Conservation (phyloP, 495 filamentous ascomycete genomes). For the Acidomyces sp. region DNA sequence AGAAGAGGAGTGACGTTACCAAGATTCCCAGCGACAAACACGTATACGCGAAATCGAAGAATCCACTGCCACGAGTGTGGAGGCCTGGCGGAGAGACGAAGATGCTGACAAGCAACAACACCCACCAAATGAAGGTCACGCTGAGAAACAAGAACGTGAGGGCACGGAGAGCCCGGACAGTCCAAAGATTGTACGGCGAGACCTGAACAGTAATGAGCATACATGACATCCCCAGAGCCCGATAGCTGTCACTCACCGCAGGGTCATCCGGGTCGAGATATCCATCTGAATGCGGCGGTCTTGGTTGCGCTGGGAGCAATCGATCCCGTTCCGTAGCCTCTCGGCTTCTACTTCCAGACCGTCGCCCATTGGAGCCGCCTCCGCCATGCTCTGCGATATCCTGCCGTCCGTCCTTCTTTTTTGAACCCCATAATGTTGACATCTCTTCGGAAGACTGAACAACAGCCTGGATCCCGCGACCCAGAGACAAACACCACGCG, state of each 20-base stretch:
- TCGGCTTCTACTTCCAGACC: constrained; percentile 12
- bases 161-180: constrained; percentile 62
- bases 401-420: constrained; percentile 33
- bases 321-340: constrained; percentile 61
- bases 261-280: constrained; percentile 90
- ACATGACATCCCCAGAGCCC: background rate
- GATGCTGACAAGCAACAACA: constrained; percentile 65
- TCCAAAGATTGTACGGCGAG: constrained; percentile 90
- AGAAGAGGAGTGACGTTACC: constrained; percentile 70
- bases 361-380: constrained; percentile 15
- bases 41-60: constrained; percentile 53
- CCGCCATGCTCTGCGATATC: constrained; percentile 4
- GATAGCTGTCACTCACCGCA: constrained; percentile 46
- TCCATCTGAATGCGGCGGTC: constrained; percentile 41
- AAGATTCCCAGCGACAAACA: constrained; percentile 62
- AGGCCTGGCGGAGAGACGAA: constrained; percentile 82
- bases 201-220: constrained; percentile 41
- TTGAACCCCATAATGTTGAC: constrained; percentile 35
- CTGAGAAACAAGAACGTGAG: constrained; percentile 58
- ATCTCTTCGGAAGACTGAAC: too few relatives aligned
- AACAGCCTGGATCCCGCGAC: background rate
- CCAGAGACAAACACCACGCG: background rate
- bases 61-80: constrained; percentile 75
- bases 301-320: constrained; percentile 40
- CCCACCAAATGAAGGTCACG: constrained; percentile 81